These are phyloP conservation scores for Heliocybe sulcata DNA, from an alignment of 1,284 basidiomycete genomes.

Conservation along the genomic window DNA sequence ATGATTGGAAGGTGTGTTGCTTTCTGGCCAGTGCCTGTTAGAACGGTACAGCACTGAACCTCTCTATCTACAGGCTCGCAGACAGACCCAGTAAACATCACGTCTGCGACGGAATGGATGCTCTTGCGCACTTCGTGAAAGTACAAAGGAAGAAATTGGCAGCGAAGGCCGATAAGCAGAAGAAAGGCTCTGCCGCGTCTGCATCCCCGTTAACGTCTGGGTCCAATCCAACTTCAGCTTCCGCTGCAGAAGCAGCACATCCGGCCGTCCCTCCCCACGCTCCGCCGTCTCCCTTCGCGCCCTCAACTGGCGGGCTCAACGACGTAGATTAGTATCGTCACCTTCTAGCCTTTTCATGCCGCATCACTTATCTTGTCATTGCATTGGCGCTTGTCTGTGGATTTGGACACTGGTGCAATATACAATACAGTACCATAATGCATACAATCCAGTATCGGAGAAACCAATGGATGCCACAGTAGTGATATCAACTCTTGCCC, in stretches of 20 bases:
- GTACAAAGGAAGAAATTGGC: slow-evolving; percentile 33
- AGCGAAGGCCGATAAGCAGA: slow-evolving; percentile 10
- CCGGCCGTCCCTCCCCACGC: background rate
- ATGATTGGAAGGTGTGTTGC: slow-evolving; percentile 41
- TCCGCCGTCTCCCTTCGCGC: background rate
- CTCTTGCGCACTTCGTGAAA: slow-evolving; percentile 40
- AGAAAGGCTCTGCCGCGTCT: slow-evolving; percentile 4
- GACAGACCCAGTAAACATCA: slow-evolving; percentile 47
- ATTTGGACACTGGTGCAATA: background rate
- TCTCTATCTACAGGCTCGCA: slow-evolving; percentile 27
- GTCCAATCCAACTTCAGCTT: background rate
- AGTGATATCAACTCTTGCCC: slow-evolving; percentile 4
- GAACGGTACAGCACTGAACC: too few species aligned
- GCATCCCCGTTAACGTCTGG: too few species aligned
- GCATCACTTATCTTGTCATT: background rate
- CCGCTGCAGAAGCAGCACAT: background rate
- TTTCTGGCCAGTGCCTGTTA: too few species aligned
- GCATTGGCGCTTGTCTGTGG: background rate
- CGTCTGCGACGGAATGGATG: slow-evolving; percentile 41
- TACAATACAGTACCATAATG: background rate
- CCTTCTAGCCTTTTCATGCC: background rate
- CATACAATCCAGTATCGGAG: background rate
- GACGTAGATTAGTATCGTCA: background rate
- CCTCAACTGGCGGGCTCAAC: background rate
- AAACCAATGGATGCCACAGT: background rate